Evolutionary conservation across 1,284 basidiomycete species (phyloP).

Genomic region (Pterulicium gracile): DNA sequence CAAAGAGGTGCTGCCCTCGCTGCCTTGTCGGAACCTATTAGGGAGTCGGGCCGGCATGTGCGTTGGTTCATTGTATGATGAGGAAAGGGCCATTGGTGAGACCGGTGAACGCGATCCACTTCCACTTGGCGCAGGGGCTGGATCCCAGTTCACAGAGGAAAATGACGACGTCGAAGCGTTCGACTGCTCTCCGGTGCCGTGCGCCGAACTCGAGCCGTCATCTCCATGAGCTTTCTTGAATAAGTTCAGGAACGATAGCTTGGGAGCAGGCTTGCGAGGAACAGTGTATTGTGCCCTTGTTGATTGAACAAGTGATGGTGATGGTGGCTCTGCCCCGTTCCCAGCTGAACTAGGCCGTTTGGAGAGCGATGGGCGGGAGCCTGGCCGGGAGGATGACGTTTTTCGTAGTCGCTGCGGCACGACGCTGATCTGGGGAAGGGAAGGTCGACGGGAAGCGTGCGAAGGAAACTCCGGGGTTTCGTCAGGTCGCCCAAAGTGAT

Average conservation of each 20-base stretch:
- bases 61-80: slow-evolving; percentile 8
- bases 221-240: slow-evolving; percentile 44
- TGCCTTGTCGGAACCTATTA: not conserved
- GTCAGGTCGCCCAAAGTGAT: slow-evolving; percentile 18
- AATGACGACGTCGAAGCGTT: slow-evolving; percentile 12
- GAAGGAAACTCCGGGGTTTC: slow-evolving; percentile 15
- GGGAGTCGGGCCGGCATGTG: slow-evolving; percentile 17
- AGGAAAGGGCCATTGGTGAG: not conserved
- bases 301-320: slow-evolving; percentile 17
- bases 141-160: not conserved
- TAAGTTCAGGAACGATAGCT: slow-evolving; percentile 46
- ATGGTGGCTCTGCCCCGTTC: slow-evolving; percentile 34
- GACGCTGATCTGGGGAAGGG: slow-evolving; percentile 30
- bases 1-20: slow-evolving; percentile 13
- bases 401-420: slow-evolving; percentile 20
- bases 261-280: slow-evolving; percentile 27
- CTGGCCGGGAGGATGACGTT: slow-evolving; percentile 6
- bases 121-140: not conserved
- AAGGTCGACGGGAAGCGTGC: slow-evolving; percentile 29
- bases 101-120: not conserved
- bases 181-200: slow-evolving; percentile 4
- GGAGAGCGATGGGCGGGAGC: too few relatives aligned
- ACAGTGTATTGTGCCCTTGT: slow-evolving; percentile 17
- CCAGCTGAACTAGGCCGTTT: slow-evolving; percentile 43
- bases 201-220: slow-evolving; percentile 12